These are phyloP conservation scores for Viola pubescens DNA, from an alignment of 441 rosid species.

Conservation along the genomic window DNA sequence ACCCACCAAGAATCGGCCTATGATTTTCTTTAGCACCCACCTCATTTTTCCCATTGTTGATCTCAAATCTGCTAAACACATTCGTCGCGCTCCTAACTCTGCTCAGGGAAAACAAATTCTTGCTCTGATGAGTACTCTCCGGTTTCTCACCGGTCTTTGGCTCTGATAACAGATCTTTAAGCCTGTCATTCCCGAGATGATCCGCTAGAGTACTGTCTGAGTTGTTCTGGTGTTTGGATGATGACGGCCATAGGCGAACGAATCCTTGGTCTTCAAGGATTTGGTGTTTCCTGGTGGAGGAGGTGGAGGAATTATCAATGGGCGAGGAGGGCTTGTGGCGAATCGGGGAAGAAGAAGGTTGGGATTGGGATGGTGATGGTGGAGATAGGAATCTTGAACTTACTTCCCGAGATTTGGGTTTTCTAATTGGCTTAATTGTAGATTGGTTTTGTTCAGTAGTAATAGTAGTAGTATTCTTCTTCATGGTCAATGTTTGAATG, in stretches of 20 bases:
- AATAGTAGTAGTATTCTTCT: constrained; percentile 17
- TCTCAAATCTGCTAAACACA: constrained; percentile 26
- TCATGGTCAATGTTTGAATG: constrained; percentile 21
- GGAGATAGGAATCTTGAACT: constrained; percentile 61
- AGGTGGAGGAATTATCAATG: not conserved
- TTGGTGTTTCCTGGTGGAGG: constrained; percentile 22
- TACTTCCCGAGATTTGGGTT: constrained; percentile 48
- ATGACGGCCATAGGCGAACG: constrained; percentile 43
- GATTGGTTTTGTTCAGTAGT: constrained; percentile 21
- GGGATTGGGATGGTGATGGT: constrained; percentile 26
- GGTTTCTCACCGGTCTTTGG: constrained; percentile 23
- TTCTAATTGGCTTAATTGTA: constrained; percentile 25
- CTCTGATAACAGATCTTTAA: constrained; percentile 32
- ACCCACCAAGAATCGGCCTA: constrained; percentile 43
- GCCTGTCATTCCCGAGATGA: constrained; percentile 41
- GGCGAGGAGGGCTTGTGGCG: constrained; percentile 23
- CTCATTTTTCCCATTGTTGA: constrained; percentile 17
- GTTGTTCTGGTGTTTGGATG: constrained; percentile 26
- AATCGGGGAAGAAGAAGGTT: constrained; percentile 32
- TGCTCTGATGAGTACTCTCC: not conserved
- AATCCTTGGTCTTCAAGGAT: constrained; percentile 28
- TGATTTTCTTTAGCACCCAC: constrained; percentile 40
- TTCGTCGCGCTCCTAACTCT: constrained; percentile 30
- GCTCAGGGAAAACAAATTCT: constrained; percentile 15
- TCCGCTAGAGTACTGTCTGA: constrained; percentile 31